phyloP scores from a whole-genome alignment of 176 grass and related monocot species.

The Alloteropsis semialata region DNA sequence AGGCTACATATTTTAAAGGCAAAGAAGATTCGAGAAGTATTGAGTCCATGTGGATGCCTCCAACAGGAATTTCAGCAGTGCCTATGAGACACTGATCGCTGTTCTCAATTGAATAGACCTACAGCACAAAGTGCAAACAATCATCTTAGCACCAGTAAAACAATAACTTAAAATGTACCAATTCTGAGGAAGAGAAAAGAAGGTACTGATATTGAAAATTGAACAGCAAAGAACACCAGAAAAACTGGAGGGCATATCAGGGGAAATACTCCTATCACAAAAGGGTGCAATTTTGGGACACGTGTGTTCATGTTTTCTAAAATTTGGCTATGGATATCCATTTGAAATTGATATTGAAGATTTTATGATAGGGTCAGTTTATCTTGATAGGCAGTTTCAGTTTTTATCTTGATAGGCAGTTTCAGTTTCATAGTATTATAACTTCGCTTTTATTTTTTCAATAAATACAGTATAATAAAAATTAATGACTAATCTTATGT shows the following conservation, averaged over 20 bases:
- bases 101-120: constrained; percentile 94
- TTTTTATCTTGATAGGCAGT: background rate
- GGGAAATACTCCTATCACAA: background rate
- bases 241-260: background rate
- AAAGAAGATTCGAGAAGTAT: constrained; percentile 70
- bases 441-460: background rate
- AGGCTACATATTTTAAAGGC: constrained; percentile 96
- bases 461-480: background rate
- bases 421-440: background rate
- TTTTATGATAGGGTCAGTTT: background rate
- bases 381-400: too few relatives aligned
- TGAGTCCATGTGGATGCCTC: constrained; percentile 97
- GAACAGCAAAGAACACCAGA: background rate
- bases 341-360: background rate
- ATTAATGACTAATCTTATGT: background rate
- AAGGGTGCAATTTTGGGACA: background rate
- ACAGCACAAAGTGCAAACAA: background rate
- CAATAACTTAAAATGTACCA: constrained; percentile 2
- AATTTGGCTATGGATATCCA: background rate
- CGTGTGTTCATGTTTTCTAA: background rate
- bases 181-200: background rate
- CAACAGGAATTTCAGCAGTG: constrained; percentile 94
- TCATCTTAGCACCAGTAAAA: background rate
- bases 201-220: background rate
- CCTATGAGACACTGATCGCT: constrained; percentile 97